Evolutionary conservation across 306 rosid genomes (phyloP).

Genomic region (Canavalia gladiata): DNA sequence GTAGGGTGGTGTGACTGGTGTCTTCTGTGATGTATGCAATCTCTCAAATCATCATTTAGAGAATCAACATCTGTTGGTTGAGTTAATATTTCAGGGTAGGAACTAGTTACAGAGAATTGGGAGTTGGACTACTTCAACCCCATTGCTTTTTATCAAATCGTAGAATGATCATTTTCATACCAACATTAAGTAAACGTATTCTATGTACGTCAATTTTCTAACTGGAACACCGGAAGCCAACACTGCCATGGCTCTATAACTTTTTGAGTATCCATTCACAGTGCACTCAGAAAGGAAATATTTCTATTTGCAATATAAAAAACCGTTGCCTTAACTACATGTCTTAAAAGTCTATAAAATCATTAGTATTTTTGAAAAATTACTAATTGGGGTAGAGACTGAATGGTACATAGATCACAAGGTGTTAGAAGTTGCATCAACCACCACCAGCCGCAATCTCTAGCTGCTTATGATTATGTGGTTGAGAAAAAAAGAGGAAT

Average conservation of each 20-base stretch:
- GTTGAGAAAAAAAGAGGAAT: not conserved
- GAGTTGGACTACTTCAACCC: not conserved
- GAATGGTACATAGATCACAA: not conserved
- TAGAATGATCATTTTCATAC: not conserved
- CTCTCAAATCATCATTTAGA: not conserved
- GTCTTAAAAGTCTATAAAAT: not conserved
- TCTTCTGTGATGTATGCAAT: too few species aligned
- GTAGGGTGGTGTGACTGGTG: not conserved
- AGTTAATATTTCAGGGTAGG: not conserved
- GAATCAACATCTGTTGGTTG: not conserved
- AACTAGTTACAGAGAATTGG: not conserved
- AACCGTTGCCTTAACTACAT: not conserved
- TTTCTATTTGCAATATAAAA: not conserved
- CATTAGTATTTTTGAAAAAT: not conserved
- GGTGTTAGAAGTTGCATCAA: not conserved
- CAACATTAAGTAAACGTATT: not conserved
- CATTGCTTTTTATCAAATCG: not conserved
- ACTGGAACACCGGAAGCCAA: too few species aligned
- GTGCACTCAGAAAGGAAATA: too few species aligned
- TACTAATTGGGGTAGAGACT: not conserved
- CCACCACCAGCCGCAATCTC: not conserved
- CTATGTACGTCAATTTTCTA: not conserved
- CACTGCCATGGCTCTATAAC: too few species aligned
- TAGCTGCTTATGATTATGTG: not conserved
- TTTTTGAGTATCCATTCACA: too few species aligned